Evolutionary conservation across 805 yeast species (phyloP).

Genomic region (Brettanomyces sp.): DNA sequence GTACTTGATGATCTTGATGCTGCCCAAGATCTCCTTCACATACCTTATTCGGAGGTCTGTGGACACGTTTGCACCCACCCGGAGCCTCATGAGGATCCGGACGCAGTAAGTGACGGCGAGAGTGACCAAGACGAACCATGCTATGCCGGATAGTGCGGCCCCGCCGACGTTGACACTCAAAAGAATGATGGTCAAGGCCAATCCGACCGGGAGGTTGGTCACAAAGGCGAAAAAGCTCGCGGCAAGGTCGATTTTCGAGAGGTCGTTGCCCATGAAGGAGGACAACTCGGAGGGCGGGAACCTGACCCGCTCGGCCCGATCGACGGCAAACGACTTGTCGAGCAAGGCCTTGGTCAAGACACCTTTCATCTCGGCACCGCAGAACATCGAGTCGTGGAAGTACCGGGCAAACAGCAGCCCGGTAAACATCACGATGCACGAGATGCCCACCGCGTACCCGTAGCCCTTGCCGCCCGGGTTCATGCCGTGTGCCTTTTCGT

Average conservation of each 20-base stretch:
- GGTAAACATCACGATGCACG: slow-evolving; percentile 40
- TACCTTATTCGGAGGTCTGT: slow-evolving; percentile 73
- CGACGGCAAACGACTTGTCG: slow-evolving; percentile 56
- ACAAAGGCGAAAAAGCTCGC: slow-evolving; percentile 59
- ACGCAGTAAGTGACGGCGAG: slow-evolving; percentile 37
- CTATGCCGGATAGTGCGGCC: slow-evolving; percentile 63
- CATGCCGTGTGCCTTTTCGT: slow-evolving; percentile 34
- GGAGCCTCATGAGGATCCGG: slow-evolving; percentile 40
- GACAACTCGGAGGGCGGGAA: slow-evolving; percentile 67
- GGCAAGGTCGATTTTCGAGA: slow-evolving; percentile 73
- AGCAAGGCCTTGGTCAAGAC: slow-evolving; percentile 62
- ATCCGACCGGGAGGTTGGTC: slow-evolving; percentile 53
- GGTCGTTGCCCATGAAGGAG: slow-evolving; percentile 71
- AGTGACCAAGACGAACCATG: slow-evolving; percentile 43
- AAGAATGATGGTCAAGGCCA: slow-evolving; percentile 54
- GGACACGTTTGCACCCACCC: slow-evolving; percentile 47
- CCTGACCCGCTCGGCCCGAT: slow-evolving; percentile 45
- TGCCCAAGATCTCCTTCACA: slow-evolving; percentile 69
- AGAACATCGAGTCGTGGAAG: slow-evolving; percentile 49
- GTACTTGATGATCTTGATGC: slow-evolving; percentile 74
- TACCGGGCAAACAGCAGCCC: slow-evolving; percentile 50
- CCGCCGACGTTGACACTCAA: slow-evolving; percentile 64
- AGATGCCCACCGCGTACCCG: slow-evolving; percentile 68
- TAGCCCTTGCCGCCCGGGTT: slow-evolving; percentile 47
- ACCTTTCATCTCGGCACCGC: slow-evolving; percentile 67